These are phyloP conservation scores for Quercus phellos DNA, from an alignment of 331 rosid genomes.

Conservation along the genomic window DNA sequence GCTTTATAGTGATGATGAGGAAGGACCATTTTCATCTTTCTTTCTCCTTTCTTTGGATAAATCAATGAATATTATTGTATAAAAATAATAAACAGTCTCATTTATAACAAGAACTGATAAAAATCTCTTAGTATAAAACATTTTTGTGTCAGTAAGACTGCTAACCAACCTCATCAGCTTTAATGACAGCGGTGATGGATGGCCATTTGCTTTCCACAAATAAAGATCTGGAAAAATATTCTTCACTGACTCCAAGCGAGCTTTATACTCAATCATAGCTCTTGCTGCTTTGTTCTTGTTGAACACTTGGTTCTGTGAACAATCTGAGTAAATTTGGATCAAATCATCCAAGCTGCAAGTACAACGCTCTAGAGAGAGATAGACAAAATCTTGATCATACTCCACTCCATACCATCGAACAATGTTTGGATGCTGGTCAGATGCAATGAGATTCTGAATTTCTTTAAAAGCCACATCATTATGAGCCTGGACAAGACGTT, in stretches of 20 bases:
- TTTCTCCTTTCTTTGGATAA: neutral
- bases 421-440: conserved; percentile 77
- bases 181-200: conserved; percentile 52
- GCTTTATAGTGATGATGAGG: neutral
- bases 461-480: conserved; percentile 64
- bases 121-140: neutral
- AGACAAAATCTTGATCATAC: conserved; percentile 72
- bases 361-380: conserved; percentile 77
- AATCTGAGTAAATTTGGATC: conserved; percentile 38
- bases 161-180: conserved; percentile 70
- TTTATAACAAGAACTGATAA: neutral
- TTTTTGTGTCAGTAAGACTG: conserved; percentile 3
- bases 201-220: conserved; percentile 57
- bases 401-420: conserved; percentile 88
- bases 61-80: neutral
- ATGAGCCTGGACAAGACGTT: conserved; percentile 79
- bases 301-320: conserved; percentile 12
- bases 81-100: neutral
- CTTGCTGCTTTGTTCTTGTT: conserved; percentile 25
- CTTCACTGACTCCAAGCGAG: conserved; percentile 31
- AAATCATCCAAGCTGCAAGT: conserved; percentile 64
- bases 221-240: conserved; percentile 28
- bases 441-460: conserved; percentile 70
- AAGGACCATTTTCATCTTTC: neutral
- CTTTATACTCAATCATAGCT: conserved; percentile 23